A percentile compares a stretch with the other conserved stretches of the same genome.
phyloP scores from a whole-genome alignment of 352 stramenopile genomes.

The Pythium folliculosum region DNA sequence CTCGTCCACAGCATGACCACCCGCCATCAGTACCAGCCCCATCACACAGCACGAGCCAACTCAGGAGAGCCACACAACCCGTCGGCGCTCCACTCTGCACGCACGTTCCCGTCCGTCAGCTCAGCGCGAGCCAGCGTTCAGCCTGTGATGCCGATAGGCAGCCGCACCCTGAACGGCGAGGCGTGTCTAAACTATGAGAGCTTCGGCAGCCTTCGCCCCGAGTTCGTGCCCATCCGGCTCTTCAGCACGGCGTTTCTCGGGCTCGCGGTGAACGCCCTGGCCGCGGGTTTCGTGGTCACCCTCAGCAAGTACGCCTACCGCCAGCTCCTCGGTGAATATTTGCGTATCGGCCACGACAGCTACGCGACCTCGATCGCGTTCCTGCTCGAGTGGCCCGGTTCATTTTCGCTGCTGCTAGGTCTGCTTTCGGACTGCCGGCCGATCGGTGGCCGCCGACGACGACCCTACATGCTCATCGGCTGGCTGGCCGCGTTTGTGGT shows the following conservation, averaged over 20 bases:
- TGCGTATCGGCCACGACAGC: constrained; percentile 28
- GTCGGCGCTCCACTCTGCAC: neutral
- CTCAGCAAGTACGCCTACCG: constrained; percentile 44
- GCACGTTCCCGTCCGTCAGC: neutral
- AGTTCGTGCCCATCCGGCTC: constrained; percentile 35
- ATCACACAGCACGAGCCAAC: neutral
- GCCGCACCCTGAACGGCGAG: constrained; percentile 29
- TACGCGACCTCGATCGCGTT: constrained; percentile 44
- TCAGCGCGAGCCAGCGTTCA: neutral
- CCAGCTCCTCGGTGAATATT: constrained; percentile 45
- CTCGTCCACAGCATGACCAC: neutral
- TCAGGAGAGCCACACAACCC: too few species aligned
- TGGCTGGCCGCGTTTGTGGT: constrained; percentile 42
- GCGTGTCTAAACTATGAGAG: constrained; percentile 68
- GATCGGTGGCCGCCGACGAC: constrained; percentile 75
- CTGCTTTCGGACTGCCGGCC: constrained; percentile 82
- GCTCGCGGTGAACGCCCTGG: constrained; percentile 40
- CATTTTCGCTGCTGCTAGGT: constrained; percentile 80
- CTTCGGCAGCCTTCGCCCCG: constrained; percentile 60
- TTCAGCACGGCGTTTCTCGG: constrained; percentile 41
- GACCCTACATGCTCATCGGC: constrained; percentile 85
- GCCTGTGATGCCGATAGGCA: neutral
- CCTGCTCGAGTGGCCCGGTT: constrained; percentile 70
- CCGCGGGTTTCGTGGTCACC: constrained; percentile 31
- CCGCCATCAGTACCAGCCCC: neutral